Evolutionary conservation across 345 rosid species (phyloP).

Genomic region (Eucalyptus erythrocorys): DNA sequence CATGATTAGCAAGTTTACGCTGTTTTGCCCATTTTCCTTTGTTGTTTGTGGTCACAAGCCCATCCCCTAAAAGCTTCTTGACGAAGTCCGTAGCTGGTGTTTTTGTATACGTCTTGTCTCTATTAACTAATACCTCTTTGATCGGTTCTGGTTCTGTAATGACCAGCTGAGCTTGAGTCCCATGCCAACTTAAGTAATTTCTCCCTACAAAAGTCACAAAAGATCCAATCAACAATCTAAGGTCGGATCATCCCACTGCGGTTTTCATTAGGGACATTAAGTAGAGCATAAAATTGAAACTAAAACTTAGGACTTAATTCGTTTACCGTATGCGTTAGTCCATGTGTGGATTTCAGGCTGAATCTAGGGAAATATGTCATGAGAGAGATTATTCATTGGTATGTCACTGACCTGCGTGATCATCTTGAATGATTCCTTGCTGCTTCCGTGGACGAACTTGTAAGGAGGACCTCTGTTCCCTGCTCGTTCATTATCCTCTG

Average conservation of each 20-base stretch:
- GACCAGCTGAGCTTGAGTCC: background rate
- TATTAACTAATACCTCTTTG: background rate
- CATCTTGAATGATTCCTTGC: background rate
- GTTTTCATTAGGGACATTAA: background rate
- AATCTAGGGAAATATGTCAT: background rate
- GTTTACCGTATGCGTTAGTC: conserved; percentile 9
- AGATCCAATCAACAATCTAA: background rate
- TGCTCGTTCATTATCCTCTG: conserved; percentile 2
- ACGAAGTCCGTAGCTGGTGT: background rate
- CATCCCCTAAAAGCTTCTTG: background rate
- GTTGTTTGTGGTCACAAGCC: conserved; percentile 2
- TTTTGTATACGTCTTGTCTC: background rate
- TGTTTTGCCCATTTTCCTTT: conserved; percentile 25
- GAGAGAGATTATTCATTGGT: background rate
- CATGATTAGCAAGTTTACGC: conserved; percentile 27
- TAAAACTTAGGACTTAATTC: background rate
- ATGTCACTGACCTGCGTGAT: background rate
- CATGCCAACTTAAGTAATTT: background rate
- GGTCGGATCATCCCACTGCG: background rate
- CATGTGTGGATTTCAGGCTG: conserved; percentile 14
- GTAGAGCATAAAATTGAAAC: background rate
- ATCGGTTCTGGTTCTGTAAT: background rate
- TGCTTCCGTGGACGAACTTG: conserved; percentile 7
- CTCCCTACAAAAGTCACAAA: background rate
- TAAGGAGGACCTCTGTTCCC: background rate